phyloP scores from a whole-genome alignment of 192 early-diverging fungal species.

The Backusella tarrabulga region DNA sequence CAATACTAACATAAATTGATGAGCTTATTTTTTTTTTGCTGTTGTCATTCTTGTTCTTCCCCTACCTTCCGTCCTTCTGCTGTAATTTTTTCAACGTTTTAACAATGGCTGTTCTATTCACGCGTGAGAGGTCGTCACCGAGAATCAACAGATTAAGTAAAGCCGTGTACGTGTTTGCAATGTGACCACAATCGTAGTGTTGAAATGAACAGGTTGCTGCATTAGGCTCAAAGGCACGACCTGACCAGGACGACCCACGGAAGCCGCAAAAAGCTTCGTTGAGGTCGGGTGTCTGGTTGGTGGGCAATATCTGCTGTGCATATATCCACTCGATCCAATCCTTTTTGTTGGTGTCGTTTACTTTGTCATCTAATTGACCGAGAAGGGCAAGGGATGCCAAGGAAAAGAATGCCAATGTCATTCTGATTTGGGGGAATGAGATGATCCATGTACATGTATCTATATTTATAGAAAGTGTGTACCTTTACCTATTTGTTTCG shows the following conservation, averaged over 20 bases:
- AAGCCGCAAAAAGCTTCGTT: conserved; percentile 62
- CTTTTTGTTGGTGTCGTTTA: conserved; percentile 53
- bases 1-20: conserved; percentile 50
- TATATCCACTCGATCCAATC: conserved; percentile 97
- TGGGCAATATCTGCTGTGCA: conserved; percentile 79
- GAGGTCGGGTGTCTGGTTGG: conserved; percentile 17
- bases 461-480: neutral
- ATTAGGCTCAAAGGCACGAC: conserved; percentile 46
- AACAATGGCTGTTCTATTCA: conserved; percentile 70
- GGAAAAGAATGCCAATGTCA: conserved; percentile 86
- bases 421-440: conserved; percentile 43
- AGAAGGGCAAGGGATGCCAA: conserved; percentile 82
- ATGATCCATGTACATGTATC: too few species aligned
- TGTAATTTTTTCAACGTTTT: conserved; percentile 63
- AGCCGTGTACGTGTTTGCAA: conserved; percentile 91
- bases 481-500: conserved; percentile 69
- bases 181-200: conserved; percentile 54
- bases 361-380: conserved; percentile 54
- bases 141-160: conserved; percentile 75
- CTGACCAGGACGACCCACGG: conserved; percentile 68
- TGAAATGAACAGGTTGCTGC: conserved; percentile 28
- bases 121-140: conserved; percentile 85
- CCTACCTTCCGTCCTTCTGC: conserved; percentile 70
- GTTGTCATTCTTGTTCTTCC: conserved; percentile 6
- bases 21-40: too few species aligned